Base-by-base conservation (phyloP, 31 red algal genomes). In the Porphyra umbilicalis region DNA sequence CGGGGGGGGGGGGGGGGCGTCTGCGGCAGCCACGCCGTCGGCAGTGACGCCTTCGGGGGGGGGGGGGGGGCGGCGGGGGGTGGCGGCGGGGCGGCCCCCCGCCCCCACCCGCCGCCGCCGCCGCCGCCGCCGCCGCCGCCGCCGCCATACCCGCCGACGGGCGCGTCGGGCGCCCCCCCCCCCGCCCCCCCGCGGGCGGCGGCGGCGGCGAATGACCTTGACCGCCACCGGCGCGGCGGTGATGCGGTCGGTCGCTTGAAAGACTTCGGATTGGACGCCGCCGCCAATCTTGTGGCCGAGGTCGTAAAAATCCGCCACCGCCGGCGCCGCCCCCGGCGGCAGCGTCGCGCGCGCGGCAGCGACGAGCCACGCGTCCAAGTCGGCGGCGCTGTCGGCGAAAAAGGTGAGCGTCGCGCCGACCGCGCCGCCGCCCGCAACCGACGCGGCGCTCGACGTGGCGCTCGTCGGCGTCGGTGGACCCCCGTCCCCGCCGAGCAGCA, bases 211-310 rank as follows among this genome's bases (percentile, higher is more conserved):
- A 8, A 71, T 71, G 18, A 86, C 85, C 79, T 93, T 93, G 74
- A 95, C 80, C 35, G 93, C 93, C 35, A 86, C 87, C 38, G 86
- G 68, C 74, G 88, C 88, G 76, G 88, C 85, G 34, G 79, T 83
- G 35, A 57, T 75, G 33, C 85, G 84, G 67, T 95, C 93, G 8
- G 85, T 57, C 10, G 89, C 93, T n/a, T 86, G 78, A 32, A 82
- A 91, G 0, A 95, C 93, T 40, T 95, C 93, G 0, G 85, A 83
- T 34, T 91, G 91, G 7, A 85, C 89, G 16, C 93, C 93, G 16
- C 82, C 42, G 0, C 93, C 93, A 85, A 95, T 91, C 25, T 91
- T 42, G 77, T 90, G 85, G 35, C 83, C 85, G 75, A 95, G 85
- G 76, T 86, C 86, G 68, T 95, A 95, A 85, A 85, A 90, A 39